Percentiles rank a stretch among this genome's conserved stretches.
These are phyloP conservation scores for Przewalskia tangutica DNA, from an alignment of 257 asterid genomes.

Conservation along the genomic window DNA sequence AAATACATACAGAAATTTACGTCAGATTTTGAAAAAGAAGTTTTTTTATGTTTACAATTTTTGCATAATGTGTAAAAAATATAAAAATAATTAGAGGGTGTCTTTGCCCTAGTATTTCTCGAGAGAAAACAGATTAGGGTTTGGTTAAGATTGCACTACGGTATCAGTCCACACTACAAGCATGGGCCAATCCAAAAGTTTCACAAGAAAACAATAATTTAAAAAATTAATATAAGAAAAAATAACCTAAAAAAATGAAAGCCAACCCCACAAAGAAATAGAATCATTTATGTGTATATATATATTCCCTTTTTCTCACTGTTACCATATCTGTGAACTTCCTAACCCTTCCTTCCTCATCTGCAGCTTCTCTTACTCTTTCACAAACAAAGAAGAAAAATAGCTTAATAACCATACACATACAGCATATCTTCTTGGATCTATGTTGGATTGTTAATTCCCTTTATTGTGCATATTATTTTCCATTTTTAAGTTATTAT, in stretches of 20 bases:
- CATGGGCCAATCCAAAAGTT: constrained; percentile 3
- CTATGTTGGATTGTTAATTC: neutral
- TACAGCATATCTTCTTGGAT: neutral
- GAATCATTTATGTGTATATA: neutral
- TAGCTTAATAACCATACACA: neutral
- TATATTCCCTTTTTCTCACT: neutral
- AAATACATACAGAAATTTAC: no score
- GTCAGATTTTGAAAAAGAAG: no score
- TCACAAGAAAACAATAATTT: neutral
- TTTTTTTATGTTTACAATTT: no score
- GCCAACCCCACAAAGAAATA: neutral
- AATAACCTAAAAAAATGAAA: neutral
- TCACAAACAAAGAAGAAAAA: neutral
- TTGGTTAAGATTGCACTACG: neutral
- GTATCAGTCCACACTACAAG: neutral
- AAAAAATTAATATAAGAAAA: neutral
- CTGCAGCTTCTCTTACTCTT: neutral
- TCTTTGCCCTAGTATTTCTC: neutral
- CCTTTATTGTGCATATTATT: neutral
- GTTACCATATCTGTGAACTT: constrained; percentile 8
- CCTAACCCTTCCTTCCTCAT: neutral
- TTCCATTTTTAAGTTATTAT: neutral
- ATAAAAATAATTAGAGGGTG: no score
- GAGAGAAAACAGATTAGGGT: constrained; percentile 13
- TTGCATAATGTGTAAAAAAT: no score